These are phyloP conservation scores for Leccinum broughii DNA, from an alignment of 768 basidiomycete genomes.

Conservation along the genomic window DNA sequence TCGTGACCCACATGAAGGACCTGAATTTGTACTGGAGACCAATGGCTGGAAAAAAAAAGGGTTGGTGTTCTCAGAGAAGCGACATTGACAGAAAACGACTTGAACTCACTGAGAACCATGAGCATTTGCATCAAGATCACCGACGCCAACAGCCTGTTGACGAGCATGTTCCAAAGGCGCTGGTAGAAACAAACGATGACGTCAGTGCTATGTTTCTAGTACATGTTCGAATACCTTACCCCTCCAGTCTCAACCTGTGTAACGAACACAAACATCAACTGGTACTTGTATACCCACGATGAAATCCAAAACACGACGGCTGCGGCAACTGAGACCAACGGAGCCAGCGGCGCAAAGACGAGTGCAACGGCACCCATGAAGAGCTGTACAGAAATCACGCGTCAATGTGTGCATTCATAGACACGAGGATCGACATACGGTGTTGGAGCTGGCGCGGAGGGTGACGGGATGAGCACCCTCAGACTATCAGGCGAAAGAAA, in stretches of 20 bases:
- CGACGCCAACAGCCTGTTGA: slow-evolving; percentile 82
- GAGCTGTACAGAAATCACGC: slow-evolving; percentile 41
- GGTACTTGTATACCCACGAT: slow-evolving; percentile 92
- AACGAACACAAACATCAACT: slow-evolving; percentile 92
- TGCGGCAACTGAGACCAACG: slow-evolving; percentile 81
- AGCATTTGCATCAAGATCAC: slow-evolving; percentile 85
- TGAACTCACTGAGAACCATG: slow-evolving; percentile 78
- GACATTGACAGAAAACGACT: neutral
- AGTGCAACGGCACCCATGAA: slow-evolving; percentile 94
- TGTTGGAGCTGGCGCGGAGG: slow-evolving; percentile 46
- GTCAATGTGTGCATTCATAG: slow-evolving; percentile 6
- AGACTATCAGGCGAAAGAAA: neutral
- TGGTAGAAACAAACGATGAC: slow-evolving; percentile 29
- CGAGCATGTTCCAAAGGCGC: slow-evolving; percentile 92
- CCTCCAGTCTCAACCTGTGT: slow-evolving; percentile 93
- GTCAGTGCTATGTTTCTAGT: neutral
- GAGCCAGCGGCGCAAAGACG: slow-evolving; percentile 93
- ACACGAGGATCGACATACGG: slow-evolving; percentile 39
- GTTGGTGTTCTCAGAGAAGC: neutral
- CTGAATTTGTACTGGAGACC: slow-evolving; percentile 77
- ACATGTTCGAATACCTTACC: slow-evolving; percentile 44
- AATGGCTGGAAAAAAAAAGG: slow-evolving; percentile 56
- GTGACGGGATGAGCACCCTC: slow-evolving; percentile 1
- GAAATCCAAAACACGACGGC: slow-evolving; percentile 86
- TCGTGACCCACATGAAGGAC: slow-evolving; percentile 77